A percentile compares a stretch with the other conserved stretches of the same genome.
Conservation (phyloP, 208 protist species). For the Porcisia hertigi region DNA sequence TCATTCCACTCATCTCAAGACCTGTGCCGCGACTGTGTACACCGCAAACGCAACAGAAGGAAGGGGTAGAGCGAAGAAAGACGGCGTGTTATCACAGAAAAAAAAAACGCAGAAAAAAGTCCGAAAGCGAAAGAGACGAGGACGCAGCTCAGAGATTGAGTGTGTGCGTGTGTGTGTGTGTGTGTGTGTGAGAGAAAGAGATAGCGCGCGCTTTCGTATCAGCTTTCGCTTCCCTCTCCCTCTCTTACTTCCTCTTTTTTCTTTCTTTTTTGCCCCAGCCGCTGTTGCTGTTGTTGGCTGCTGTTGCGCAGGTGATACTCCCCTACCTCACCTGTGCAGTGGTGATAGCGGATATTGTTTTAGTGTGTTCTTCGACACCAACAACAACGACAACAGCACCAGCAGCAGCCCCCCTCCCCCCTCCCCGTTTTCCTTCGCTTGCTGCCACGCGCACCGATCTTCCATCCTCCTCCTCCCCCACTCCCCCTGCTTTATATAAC, state of each 20-base stretch:
- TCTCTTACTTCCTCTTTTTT: neutral
- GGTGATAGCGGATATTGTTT: conserved; percentile 1
- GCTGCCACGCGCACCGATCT: no score
- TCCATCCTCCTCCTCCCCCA: neutral
- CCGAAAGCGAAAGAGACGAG: no score
- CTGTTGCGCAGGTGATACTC: neutral
- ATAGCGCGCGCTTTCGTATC: neutral
- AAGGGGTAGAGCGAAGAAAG: no score
- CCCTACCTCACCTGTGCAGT: neutral
- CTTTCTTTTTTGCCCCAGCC: neutral
- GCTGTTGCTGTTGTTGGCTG: no score
- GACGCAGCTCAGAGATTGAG: neutral
- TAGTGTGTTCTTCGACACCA: conserved; percentile 9
- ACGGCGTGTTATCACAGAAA: no score
- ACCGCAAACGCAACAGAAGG: no score
- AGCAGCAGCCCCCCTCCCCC: neutral
- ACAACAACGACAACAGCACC: neutral
- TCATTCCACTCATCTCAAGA: no score
- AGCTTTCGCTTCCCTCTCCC: no score
- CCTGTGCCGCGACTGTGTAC: no score
- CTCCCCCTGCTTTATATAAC: neutral
- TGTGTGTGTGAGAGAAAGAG: neutral
- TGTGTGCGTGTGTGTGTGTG: conserved; percentile 19
- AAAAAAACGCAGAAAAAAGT: no score
- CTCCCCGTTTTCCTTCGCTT: neutral